Evolutionary conservation across 306 rosid species (phyloP).

Genomic region (Astragalus membranaceus): DNA sequence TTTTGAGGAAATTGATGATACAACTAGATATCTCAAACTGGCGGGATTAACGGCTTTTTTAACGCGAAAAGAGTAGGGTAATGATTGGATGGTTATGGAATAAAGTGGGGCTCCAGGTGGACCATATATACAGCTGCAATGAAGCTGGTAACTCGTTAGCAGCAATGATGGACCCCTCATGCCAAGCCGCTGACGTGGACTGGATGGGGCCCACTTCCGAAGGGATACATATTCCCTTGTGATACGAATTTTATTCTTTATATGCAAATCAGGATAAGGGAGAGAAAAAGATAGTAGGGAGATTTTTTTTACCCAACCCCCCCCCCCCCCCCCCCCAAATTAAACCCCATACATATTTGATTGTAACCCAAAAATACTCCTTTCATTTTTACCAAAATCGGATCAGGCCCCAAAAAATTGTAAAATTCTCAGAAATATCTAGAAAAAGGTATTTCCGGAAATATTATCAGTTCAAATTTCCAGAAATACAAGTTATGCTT

Average conservation of each 20-base stretch:
- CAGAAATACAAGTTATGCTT: too few species aligned
- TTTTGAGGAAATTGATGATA: too few species aligned
- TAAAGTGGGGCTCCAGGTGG: constrained; percentile 31
- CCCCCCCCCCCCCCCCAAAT: too few species aligned
- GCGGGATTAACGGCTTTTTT: constrained; percentile 82
- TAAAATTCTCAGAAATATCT: too few species aligned
- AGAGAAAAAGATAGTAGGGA: too few species aligned
- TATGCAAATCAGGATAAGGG: not conserved
- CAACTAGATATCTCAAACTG: not conserved
- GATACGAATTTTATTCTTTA: not conserved
- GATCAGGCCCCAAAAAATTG: too few species aligned
- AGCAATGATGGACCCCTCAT: constrained; percentile 23
- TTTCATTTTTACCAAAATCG: too few species aligned
- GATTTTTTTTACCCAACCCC: too few species aligned
- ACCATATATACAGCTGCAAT: constrained; percentile 27
- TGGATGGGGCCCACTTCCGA: constrained; percentile 14
- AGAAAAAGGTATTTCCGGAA: too few species aligned
- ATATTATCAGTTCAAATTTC: too few species aligned
- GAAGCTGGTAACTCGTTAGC: constrained; percentile 25
- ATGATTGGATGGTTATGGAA: constrained; percentile 21
- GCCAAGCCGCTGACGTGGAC: constrained; percentile 24
- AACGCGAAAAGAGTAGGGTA: constrained; percentile 35
- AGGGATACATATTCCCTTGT: not conserved
- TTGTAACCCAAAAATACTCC: too few species aligned
- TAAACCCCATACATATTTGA: too few species aligned